A percentile compares a stretch with the other conserved stretches of the same genome.
Conservation (phyloP, 768 basidiomycete genomes). For the Phlegmacium glaucopus region DNA sequence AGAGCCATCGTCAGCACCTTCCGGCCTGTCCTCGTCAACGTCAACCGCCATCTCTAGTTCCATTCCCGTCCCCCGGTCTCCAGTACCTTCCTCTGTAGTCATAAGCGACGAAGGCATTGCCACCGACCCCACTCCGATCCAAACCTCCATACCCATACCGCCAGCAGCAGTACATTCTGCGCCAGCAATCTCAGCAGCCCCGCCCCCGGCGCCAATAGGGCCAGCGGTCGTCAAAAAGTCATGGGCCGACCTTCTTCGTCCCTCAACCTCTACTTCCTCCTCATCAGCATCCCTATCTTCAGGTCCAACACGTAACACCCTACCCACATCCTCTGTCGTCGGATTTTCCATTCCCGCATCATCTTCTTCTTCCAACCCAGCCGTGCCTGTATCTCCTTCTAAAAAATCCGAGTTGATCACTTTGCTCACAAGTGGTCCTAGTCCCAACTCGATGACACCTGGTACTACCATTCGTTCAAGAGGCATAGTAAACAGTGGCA, state of each 20-base stretch:
- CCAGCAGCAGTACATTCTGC: too few species aligned
- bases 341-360: constrained; percentile 71
- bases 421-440: constrained; percentile 45
- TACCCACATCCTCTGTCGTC: constrained; percentile 69
- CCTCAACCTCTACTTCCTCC: constrained; percentile 34
- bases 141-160: not conserved
- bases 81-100: too few species aligned
- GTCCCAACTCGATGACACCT: constrained; percentile 5
- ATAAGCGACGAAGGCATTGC: too few species aligned
- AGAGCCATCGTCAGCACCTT: constrained; percentile 2
- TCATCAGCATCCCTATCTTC: constrained; percentile 18
- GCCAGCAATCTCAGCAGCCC: constrained; percentile 3
- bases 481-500: constrained; percentile 91
- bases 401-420: constrained; percentile 50
- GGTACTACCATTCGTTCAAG: constrained; percentile 52
- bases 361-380: constrained; percentile 16
- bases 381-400: constrained; percentile 26
- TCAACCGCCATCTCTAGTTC: constrained; percentile 2
- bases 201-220: constrained; percentile 25
- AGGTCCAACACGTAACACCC: constrained; percentile 37
- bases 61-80: constrained; percentile 1
- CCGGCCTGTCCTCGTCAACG: constrained; percentile 6
- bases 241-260: constrained; percentile 71
- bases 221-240: constrained; percentile 49
- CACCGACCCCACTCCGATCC: not conserved